A percentile compares a stretch with the other conserved stretches of the same genome.
Evolutionary conservation across 768 basidiomycete species (phyloP).

Genomic region (Kwoniella shandongensis): DNA sequence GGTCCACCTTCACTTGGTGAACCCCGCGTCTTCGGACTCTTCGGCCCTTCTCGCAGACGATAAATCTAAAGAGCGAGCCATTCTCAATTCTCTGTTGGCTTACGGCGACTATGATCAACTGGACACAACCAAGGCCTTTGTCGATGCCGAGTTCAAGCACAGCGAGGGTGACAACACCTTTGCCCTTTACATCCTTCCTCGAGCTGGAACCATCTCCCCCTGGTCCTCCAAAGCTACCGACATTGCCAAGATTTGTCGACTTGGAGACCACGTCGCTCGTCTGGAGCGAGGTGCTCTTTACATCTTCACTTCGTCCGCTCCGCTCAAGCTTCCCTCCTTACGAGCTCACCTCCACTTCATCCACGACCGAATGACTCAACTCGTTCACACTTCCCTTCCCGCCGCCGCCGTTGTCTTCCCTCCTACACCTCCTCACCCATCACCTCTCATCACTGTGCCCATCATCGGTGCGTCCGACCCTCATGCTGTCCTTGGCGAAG

Average conservation of each 20-base stretch:
- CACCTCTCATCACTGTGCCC: constrained; percentile 70
- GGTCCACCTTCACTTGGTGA: constrained; percentile 81
- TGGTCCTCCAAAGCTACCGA: constrained; percentile 99
- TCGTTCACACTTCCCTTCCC: constrained; percentile 64
- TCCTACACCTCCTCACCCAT: constrained; percentile 61
- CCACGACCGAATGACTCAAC: constrained; percentile 96
- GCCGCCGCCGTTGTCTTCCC: constrained; percentile 58
- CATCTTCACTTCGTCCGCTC: constrained; percentile 57
- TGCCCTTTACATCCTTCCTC: constrained; percentile 72
- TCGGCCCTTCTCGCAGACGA: constrained; percentile 59
- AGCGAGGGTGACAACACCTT: constrained; percentile 51
- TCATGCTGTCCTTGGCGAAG: constrained; percentile 65
- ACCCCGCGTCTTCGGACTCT: constrained; percentile 58
- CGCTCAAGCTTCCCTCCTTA: constrained; percentile 59
- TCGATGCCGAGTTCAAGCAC: constrained; percentile 53
- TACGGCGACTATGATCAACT: constrained; percentile 72
- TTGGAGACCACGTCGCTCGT: constrained; percentile 69
- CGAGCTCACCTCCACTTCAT: constrained; percentile 66
- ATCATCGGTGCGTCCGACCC: constrained; percentile 61
- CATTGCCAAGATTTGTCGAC: constrained; percentile 82
- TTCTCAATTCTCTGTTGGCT: constrained; percentile 69
- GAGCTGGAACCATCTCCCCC: constrained; percentile 89
- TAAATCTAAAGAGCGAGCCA: constrained; percentile 58
- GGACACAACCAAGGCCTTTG: constrained; percentile 36
- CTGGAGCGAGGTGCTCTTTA: constrained; percentile 82